Evolutionary conservation across 352 stramenopile genomes (phyloP), one percentile per base, ranked within the genome.

Genomic region (Proteromonas lacertae): DNA sequence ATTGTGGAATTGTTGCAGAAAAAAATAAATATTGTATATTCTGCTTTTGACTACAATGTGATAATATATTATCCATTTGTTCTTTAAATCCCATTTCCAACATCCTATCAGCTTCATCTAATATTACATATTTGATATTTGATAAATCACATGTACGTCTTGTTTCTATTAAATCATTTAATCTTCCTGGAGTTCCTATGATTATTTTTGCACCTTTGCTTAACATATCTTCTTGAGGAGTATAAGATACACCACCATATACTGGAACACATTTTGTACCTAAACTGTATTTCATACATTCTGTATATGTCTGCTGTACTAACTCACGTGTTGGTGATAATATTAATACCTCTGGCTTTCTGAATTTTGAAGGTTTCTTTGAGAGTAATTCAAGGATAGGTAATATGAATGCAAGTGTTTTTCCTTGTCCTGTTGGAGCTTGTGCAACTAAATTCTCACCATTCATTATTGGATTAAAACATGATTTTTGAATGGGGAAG

Each of bases 381-480:
- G n/a, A n/a, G n/a, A 96, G 63, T 24, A 94, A 50, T 55, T 97
- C 83, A n/a, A 98, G 48, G 8, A 76, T 69, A n/a, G 87, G 87
- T 37, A 96, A 70, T 0, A 98, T 48, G 53, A 98, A 98, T 28
- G 82, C 87, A 13, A 96, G 81, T 5, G 84, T 95, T 57, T 96
- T 96, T 38, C 84, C 84, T 42, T 67, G 89, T 29, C 84, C 84
- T 0, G 84, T 96, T 57, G 94, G 91, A 38, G 84, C 84, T 2
- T 78, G 73, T 40, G 75, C 84, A 32, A 96, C 70, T 25, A 96
- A 46, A 51, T 98, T 82, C 43, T 90, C 82, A 12, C 82, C 83
- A 16, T 26, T 16, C 4, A 53, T 22, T 24, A 50, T 51, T 19
- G 47, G 22, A 7, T 46, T 46, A 7, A 55, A 14, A 14, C 43